Base-by-base conservation (phyloP, 2,329 filamentous ascomycete genomes). In the Trichoderma oligosporum region DNA sequence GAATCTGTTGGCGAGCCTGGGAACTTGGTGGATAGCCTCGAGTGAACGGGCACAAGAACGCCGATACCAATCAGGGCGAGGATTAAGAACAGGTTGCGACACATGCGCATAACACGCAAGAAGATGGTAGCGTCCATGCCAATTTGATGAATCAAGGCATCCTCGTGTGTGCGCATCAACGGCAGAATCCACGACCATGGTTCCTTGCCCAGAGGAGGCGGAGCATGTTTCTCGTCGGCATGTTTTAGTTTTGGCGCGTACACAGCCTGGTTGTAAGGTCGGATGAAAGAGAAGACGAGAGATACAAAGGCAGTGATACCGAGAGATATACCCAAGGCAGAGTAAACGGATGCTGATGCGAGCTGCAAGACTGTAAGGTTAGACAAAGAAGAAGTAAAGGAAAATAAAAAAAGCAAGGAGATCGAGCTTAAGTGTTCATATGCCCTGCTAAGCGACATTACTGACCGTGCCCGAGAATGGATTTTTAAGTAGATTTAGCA, bases 231-330 rank as follows among this genome's bases (percentile, higher is more conserved):
- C 64, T 91, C 85, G 71, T 97, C 93, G 69, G 91, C 88, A 77
- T 97, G 87, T 71, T 96, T 96, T 47, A 95, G 79, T 70, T 95
- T 93, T 38, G 94, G 94, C 3, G 94, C 92, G 74, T 99, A 99
- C 46, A 99, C 90, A 64, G 93, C 83, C 56, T 87, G 88, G 72
- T 97, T 93, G 73, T 92, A 91, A 4, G 94, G 94, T 60, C 94
- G 89, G 56, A 97, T 79, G 65, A 97, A 77, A 61, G 91, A 96
- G 79, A 97, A 99, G 62, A 85, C 74, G 58, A 96, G 70, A 61
- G 90, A 86, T 64, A 96, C 86, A 64, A 85, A 78, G 61, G 82
- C 67, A 7, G 91, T 90, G 67, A 94, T 77, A 56, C 84, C 88
- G 42, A 97, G 69, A 3, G 93, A 96, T 20, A 88, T 91, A 62